Evolutionary conservation across 768 basidiomycete genomes (phyloP).

Genomic region (Cyathus striatus): DNA sequence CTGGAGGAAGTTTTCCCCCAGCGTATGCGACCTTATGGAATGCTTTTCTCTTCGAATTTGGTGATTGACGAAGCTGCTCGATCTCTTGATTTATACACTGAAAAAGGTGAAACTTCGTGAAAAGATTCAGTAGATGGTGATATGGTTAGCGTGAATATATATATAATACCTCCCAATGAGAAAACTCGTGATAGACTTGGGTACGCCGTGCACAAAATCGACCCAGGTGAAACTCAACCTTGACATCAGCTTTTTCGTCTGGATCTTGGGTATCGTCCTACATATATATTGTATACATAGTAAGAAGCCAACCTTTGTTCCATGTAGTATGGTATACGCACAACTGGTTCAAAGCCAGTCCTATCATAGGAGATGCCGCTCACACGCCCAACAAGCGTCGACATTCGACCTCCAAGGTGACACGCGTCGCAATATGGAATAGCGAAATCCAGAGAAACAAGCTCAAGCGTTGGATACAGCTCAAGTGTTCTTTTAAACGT

Average conservation of each 20-base stretch:
- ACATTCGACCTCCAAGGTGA: slow-evolving; percentile 64
- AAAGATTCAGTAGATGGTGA: slow-evolving; percentile 6
- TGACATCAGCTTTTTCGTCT: slow-evolving; percentile 14
- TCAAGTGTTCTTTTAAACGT: slow-evolving; percentile 63
- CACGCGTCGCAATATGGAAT: slow-evolving; percentile 79
- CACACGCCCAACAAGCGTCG: slow-evolving; percentile 57
- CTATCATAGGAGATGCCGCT: slow-evolving; percentile 66
- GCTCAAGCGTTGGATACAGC: slow-evolving; percentile 58
- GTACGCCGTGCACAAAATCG: slow-evolving; percentile 74
- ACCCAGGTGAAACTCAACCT: slow-evolving; percentile 58
- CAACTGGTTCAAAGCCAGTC: slow-evolving; percentile 67
- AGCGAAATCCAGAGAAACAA: slow-evolving; percentile 48
- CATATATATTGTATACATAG: too few species aligned
- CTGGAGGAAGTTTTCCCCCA: slow-evolving; percentile 53
- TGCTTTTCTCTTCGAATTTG: slow-evolving; percentile 21
- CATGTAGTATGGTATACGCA: too few species aligned
- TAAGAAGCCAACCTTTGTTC: too few species aligned
- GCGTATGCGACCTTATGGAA: slow-evolving; percentile 59
- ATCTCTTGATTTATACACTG: slow-evolving; percentile 53
- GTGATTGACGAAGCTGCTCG: slow-evolving; percentile 38
- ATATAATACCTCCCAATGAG: slow-evolving; percentile 83
- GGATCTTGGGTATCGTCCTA: slow-evolving; percentile 12
- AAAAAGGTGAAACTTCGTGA: slow-evolving; percentile 63
- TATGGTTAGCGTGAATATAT: too few species aligned
- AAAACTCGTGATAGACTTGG: slow-evolving; percentile 62